Evolutionary conservation across 2,329 filamentous ascomycete species (phyloP).

Genomic region (Fusarium sacchari): DNA sequence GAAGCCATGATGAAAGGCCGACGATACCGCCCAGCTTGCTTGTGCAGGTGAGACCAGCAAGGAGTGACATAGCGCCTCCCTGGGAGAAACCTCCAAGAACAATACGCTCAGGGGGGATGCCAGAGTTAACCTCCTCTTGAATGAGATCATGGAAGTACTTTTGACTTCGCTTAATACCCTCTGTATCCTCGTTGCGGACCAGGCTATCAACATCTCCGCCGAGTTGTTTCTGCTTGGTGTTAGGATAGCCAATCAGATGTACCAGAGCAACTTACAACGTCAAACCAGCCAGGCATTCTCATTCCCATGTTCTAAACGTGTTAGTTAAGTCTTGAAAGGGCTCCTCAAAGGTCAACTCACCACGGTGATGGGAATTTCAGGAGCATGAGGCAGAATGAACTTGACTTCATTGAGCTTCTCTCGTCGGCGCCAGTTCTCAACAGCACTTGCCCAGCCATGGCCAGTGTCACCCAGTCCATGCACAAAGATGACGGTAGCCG

Average conservation of each 20-base stretch:
- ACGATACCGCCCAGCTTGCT: constrained; percentile 88
- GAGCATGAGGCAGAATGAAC: constrained; percentile 94
- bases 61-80: constrained; percentile 86
- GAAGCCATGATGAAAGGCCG: constrained; percentile 83
- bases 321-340: constrained; percentile 12
- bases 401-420: constrained; percentile 88
- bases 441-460: constrained; percentile 81
- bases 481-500: constrained; percentile 92
- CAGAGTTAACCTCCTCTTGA: constrained; percentile 80
- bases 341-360: constrained; percentile 39
- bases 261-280: constrained; percentile 65
- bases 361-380: constrained; percentile 83
- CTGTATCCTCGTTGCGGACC: constrained; percentile 67
- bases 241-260: background rate
- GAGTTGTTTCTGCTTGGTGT: constrained; percentile 45
- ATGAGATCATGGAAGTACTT: constrained; percentile 84
- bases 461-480: constrained; percentile 92
- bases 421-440: constrained; percentile 86
- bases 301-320: constrained; percentile 42
- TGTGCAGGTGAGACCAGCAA: constrained; percentile 78
- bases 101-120: constrained; percentile 84
- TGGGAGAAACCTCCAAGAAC: constrained; percentile 88
- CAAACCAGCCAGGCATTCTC: constrained; percentile 87
- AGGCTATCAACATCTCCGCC: constrained; percentile 48
- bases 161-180: constrained; percentile 77